Conservation (phyloP, 2,329 filamentous ascomycete species). For the Neurospora sp. region DNA sequence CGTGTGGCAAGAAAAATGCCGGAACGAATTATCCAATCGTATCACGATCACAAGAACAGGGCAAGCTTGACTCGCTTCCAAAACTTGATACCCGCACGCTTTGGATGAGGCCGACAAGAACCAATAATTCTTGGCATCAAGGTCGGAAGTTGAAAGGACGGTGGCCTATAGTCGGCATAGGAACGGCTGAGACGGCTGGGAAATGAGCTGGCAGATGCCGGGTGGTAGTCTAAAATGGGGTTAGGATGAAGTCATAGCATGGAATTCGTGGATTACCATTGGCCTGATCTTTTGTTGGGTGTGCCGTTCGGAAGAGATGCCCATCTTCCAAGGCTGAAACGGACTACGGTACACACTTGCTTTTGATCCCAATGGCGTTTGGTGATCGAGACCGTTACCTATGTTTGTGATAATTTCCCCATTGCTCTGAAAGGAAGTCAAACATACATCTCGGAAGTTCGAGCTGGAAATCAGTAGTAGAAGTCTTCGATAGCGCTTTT, state of each 20-base stretch:
- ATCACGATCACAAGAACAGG: not conserved
- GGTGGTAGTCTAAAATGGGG: not conserved
- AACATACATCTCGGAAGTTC: not conserved
- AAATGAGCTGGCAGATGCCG: not conserved
- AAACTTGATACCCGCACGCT: not conserved
- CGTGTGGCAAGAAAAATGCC: not conserved
- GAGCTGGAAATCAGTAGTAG: not conserved
- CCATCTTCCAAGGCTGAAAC: not conserved
- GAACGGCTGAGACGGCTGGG: not conserved
- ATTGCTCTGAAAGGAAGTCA: not conserved
- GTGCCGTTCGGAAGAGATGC: not conserved
- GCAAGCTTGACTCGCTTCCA: not conserved
- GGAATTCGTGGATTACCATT: not conserved
- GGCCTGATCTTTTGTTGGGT: not conserved
- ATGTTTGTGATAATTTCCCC: not conserved
- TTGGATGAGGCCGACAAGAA: not conserved
- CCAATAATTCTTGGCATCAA: not conserved
- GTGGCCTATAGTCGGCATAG: not conserved
- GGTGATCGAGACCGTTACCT: not conserved
- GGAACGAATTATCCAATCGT: not conserved
- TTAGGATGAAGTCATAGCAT: not conserved
- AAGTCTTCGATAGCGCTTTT: not conserved
- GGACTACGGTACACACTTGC: not conserved
- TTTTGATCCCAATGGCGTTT: not conserved
- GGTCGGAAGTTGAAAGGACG: not conserved